Base-by-base conservation (phyloP, 2,329 filamentous ascomycete species). In the Hypomyces perniciosus region DNA sequence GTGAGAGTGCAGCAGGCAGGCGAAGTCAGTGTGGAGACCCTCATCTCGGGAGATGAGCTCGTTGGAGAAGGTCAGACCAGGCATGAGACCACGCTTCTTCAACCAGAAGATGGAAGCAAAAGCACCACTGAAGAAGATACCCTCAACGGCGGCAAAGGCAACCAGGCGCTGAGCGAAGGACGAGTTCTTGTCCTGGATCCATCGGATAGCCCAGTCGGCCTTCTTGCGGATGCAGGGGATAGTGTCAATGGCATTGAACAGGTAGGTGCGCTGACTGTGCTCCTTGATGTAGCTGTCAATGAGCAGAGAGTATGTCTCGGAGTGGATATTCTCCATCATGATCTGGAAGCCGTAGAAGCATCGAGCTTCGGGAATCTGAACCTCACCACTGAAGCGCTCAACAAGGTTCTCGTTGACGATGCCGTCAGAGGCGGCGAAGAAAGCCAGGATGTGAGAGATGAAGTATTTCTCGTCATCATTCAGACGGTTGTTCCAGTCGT, bases 301-400 rank as follows among this genome's bases (percentile, higher is more conserved):
- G 68, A 99, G 85, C 34, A 99, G 85, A 20, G 92, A 97, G 82
- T 99, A 99, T 49, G 93, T 99, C 78, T 99, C 93, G 12, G 93
- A 96, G 81, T 99, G 93, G 65, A 99, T 96, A 77, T 99, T 99
- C 81, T 99, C 93, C 89, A 99, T 97, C 93, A 99, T 99, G 78
- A 97, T 97, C 78, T 99, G 93, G 83, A 99, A 99, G 58, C 93
- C 93, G 72, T 99, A 99, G 81, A 99, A 99, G 84, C 93, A 99
- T 65, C 93, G 90, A 58, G 93, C 93, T 76, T 99, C 93, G 8
- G 93, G 92, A 53, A 97, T 85, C 76, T 99, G 93, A 30, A 99
- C 92, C 74, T 99, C 93, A 59, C 83, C 85, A 65, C 89, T 95
- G 84, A 99, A 99, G 57, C 93, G 89, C 82, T 97, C 91, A 54